These are phyloP conservation scores for Acanthamoeba royreba DNA, from an alignment of 208 protist genomes.

Conservation along the genomic window DNA sequence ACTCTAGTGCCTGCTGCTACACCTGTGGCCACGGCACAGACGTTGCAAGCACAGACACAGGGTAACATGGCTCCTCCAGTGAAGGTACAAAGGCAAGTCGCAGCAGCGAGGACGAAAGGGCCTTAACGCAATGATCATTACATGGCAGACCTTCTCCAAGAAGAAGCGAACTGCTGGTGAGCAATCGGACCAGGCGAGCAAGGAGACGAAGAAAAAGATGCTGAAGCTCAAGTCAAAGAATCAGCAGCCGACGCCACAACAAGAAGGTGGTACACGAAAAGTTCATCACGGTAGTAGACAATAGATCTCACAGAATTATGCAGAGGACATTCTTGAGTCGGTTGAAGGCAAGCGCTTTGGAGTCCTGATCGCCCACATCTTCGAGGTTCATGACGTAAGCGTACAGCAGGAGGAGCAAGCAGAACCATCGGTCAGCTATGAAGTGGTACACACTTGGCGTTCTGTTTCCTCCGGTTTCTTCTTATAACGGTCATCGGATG, in stretches of 20 bases:
- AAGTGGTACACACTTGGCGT: neutral
- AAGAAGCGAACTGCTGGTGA: neutral
- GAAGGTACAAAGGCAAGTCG: neutral
- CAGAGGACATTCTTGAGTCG: slow-evolving; percentile 42
- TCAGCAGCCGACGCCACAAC: neutral
- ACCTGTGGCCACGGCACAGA: neutral
- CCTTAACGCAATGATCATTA: neutral
- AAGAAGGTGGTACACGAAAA: neutral
- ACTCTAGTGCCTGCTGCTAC: neutral
- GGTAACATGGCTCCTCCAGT: neutral
- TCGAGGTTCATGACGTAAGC: neutral
- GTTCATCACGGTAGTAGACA: neutral
- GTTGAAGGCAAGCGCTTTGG: slow-evolving; percentile 32
- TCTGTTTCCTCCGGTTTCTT: neutral
- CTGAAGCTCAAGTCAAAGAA: neutral
- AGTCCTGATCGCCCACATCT: neutral
- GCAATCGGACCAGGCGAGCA: neutral
- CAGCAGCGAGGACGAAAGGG: too few relatives aligned
- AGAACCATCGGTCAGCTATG: neutral
- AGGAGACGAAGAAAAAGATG: slow-evolving; percentile 6
- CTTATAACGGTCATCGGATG: neutral
- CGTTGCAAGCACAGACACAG: too few relatives aligned
- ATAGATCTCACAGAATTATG: neutral
- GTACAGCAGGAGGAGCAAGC: neutral
- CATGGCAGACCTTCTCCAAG: neutral